These are phyloP conservation scores for Conringia planisiliqua DNA, from an alignment of 345 rosid genomes.

Conservation along the genomic window DNA sequence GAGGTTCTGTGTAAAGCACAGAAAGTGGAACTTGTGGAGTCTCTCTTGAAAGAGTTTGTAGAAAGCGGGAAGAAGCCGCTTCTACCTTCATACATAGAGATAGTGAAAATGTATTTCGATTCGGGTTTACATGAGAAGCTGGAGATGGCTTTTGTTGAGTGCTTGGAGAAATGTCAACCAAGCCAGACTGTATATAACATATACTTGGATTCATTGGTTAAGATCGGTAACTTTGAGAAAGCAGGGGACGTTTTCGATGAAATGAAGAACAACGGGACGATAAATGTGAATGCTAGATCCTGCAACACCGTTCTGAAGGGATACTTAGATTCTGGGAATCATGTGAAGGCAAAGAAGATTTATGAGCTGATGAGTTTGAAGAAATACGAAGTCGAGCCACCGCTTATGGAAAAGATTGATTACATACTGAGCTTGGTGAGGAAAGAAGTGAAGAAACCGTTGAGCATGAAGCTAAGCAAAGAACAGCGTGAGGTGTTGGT, in stretches of 20 bases:
- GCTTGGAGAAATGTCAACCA: conserved; percentile 59
- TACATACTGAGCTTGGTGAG: conserved; percentile 48
- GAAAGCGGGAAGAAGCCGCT: conserved; percentile 66
- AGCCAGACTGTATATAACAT: conserved; percentile 57
- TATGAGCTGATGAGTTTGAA: conserved; percentile 68
- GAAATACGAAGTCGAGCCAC: conserved; percentile 55
- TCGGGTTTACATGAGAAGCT: conserved; percentile 56
- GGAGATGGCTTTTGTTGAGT: conserved; percentile 48
- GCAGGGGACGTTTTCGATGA: conserved; percentile 61
- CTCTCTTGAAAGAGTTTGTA: conserved; percentile 58
- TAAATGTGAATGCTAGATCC: conserved; percentile 56
- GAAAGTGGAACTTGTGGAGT: conserved; percentile 55
- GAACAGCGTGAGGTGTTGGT: conserved; percentile 80
- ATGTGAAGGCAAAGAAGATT: conserved; percentile 55
- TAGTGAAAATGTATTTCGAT: conserved; percentile 54
- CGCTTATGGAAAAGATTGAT: conserved; percentile 62
- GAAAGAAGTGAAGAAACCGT: conserved; percentile 53
- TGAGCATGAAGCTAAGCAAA: conserved; percentile 63
- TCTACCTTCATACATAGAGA: conserved; percentile 52
- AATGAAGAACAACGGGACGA: conserved; percentile 41
- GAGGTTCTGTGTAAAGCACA: conserved; percentile 55
- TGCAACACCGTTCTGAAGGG: conserved; percentile 67
- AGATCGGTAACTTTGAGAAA: conserved; percentile 49
- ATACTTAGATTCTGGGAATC: conserved; percentile 53
- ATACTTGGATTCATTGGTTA: conserved; percentile 68